Base-by-base conservation (phyloP, 768 basidiomycete genomes). In the Dacryopinax primogenitus region DNA sequence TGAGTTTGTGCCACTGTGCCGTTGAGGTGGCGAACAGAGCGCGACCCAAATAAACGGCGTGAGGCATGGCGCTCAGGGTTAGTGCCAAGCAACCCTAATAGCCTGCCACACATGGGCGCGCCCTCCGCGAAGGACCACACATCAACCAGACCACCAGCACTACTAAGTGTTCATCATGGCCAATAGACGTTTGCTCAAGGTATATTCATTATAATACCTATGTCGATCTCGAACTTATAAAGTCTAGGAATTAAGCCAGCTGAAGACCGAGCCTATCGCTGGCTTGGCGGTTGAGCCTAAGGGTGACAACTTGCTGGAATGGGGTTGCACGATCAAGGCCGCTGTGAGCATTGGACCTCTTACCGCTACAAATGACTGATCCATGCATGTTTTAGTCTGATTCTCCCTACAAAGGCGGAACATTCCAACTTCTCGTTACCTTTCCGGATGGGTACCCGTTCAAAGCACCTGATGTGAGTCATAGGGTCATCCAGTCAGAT, bases 371-470 rank as follows among this genome's bases (percentile, higher is more conserved):
- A 33, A 34, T 67, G 15, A 11, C 62, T 61, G 28, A 37, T 39
- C 23, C 21, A 26, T 33, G 7, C 23, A 37, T 32, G n/a, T 26
- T 47, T 28, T 68, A 92, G 90, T 71, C 83, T 51, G 84, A 87
- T 68, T 88, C 87, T 32, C 91, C 90, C 0, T 92, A 92, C 80
- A 88, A 86, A 74, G 82, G 81, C 63, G 90, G 91, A 61, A 88
- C 82, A 0, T 92, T 90, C 75, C 79, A 82, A 69, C 91, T 91
- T 74, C 85, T 76, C 37, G 72, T 92, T 13, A 75, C 77, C n/a
- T 77, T 92, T n/a, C 88, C 90, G 0, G 70, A 79, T n/a, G 86
- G 83, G 73, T 92, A 86, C 69, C 90, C 91, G 7, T 92, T 92
- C 83, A 92, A 92, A 74, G 83, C 91, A 2, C 90, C 90, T 36